A percentile compares a stretch with the other conserved stretches of the same genome.
Evolutionary conservation across 108 stramenopile species (phyloP).

Genomic region (Skeletonema marinoi): DNA sequence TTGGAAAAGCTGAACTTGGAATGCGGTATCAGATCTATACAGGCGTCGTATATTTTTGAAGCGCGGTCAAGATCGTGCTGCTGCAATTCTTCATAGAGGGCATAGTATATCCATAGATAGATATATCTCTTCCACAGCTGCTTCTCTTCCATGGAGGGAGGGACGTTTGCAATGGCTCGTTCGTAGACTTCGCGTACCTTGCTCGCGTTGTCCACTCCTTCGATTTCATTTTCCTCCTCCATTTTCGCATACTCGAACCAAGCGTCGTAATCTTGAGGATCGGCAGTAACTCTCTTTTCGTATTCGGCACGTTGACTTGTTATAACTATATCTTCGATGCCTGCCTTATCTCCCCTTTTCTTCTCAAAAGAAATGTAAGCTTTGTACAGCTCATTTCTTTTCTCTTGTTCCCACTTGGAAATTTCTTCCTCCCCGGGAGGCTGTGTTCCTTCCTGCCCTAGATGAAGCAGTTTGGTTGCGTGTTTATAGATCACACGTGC

Average conservation of each 20-base stretch:
- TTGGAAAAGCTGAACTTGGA: constrained; percentile 94
- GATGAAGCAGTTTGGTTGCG: constrained; percentile 81
- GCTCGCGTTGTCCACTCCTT: constrained; percentile 3
- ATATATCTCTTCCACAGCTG: constrained; percentile 97
- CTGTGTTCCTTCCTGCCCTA: constrained; percentile 62
- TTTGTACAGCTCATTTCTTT: constrained; percentile 91
- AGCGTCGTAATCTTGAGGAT: constrained; percentile 94
- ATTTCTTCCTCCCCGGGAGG: constrained; percentile 23
- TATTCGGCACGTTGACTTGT: constrained; percentile 90
- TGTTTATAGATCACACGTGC: constrained; percentile 97
- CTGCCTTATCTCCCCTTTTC: constrained; percentile 92
- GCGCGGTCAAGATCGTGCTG: constrained; percentile 79
- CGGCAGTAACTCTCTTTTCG: constrained; percentile 66
- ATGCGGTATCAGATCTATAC: constrained; percentile 93
- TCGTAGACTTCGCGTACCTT: constrained; percentile 92
- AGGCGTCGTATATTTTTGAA: constrained; percentile 89
- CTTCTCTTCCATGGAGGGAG: constrained; percentile 87
- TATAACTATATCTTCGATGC: constrained; percentile 90
- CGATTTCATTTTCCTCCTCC: constrained; percentile 80
- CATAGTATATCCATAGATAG: constrained; percentile 98
- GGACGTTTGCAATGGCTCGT: constrained; percentile 92
- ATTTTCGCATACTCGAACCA: constrained; percentile 98
- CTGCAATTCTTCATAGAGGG: constrained; percentile 92
- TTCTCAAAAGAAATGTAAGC: constrained; percentile 97
- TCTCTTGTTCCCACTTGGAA: constrained; percentile 70